Conservation (phyloP, 192 early-diverging fungal genomes). For the Coemansia sp. region DNA sequence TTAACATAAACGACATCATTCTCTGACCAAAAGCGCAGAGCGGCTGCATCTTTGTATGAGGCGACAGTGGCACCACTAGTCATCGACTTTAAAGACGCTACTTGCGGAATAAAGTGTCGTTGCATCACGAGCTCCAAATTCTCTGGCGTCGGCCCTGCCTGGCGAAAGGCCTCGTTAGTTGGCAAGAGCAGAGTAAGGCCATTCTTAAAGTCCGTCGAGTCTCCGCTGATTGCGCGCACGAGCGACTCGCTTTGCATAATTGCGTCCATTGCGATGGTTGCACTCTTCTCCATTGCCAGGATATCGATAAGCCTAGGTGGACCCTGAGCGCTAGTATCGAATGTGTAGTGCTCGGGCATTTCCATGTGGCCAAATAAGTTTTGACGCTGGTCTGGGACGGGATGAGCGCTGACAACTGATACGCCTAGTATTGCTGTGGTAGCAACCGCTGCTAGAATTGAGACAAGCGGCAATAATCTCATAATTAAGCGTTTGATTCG, state of each 20-base stretch:
- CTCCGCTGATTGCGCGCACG: slow-evolving; percentile 46
- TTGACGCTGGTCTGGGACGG: slow-evolving; percentile 25
- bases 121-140: slow-evolving; percentile 40
- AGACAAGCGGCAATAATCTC: slow-evolving; percentile 6
- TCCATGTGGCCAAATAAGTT: slow-evolving; percentile 10
- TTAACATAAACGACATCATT: slow-evolving; percentile 29
- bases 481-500: slow-evolving; percentile 3
- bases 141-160: slow-evolving; percentile 23
- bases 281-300: slow-evolving; percentile 37
- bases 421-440: slow-evolving; percentile 14
- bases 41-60: slow-evolving; percentile 23
- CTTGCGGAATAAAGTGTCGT: slow-evolving; percentile 43
- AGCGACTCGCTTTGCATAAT: slow-evolving; percentile 44
- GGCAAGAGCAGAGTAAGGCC: slow-evolving; percentile 48
- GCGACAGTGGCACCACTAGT: slow-evolving; percentile 17
- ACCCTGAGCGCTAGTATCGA: slow-evolving; percentile 26
- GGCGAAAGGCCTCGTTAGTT: slow-evolving; percentile 46
- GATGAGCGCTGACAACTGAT: slow-evolving; percentile 12
- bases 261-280: slow-evolving; percentile 42
- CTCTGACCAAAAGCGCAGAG: slow-evolving; percentile 27
- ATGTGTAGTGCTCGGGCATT: slow-evolving; percentile 30
- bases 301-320: slow-evolving; percentile 42
- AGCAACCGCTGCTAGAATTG: slow-evolving; percentile 17
- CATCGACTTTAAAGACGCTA: slow-evolving; percentile 29
- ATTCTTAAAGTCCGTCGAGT: slow-evolving; percentile 33